These are phyloP conservation scores for Penicillium sp. DNA, from an alignment of 2,329 filamentous ascomycete species.

Conservation along the genomic window DNA sequence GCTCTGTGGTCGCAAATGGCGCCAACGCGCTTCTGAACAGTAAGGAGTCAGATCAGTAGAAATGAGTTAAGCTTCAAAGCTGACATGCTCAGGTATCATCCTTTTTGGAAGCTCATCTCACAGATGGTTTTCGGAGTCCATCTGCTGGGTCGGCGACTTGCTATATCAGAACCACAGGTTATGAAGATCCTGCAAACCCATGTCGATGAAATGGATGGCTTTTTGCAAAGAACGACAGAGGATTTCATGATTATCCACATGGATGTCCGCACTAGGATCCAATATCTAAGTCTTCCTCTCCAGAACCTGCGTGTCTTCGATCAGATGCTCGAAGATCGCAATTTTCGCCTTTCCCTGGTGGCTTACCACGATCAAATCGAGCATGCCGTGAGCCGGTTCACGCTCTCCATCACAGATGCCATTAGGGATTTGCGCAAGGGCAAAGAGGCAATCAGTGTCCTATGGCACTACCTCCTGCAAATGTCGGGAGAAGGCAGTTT, in stretches of 20 bases:
- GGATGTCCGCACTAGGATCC: conserved; percentile 78
- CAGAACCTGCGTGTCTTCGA: conserved; percentile 81
- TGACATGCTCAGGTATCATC: conserved; percentile 63
- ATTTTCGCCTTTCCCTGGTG: conserved; percentile 78
- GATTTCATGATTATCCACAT: conserved; percentile 76
- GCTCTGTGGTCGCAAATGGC: conserved; percentile 73
- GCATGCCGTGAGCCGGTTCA: conserved; percentile 80
- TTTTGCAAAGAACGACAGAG: conserved; percentile 80
- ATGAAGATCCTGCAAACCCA: conserved; percentile 86
- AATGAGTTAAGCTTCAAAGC: neutral
- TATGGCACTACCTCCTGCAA: conserved; percentile 71
- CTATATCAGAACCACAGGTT: conserved; percentile 85
- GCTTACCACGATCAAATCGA: conserved; percentile 90
- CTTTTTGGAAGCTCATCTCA: conserved; percentile 83
- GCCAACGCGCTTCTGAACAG: conserved; percentile 67
- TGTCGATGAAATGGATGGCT: conserved; percentile 91
- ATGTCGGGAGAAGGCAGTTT: conserved; percentile 64
- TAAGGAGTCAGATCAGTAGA: conserved; percentile 9
- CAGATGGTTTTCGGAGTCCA: conserved; percentile 95
- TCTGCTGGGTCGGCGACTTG: conserved; percentile 77
- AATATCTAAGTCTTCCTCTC: conserved; percentile 78
- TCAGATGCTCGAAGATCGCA: conserved; percentile 79
- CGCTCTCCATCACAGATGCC: conserved; percentile 71
- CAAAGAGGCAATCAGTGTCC: conserved; percentile 70
- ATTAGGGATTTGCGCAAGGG: conserved; percentile 78